Evolutionary conservation across 2,329 filamentous ascomycete genomes (phyloP).

Genomic region (Nectriaceae sp.): DNA sequence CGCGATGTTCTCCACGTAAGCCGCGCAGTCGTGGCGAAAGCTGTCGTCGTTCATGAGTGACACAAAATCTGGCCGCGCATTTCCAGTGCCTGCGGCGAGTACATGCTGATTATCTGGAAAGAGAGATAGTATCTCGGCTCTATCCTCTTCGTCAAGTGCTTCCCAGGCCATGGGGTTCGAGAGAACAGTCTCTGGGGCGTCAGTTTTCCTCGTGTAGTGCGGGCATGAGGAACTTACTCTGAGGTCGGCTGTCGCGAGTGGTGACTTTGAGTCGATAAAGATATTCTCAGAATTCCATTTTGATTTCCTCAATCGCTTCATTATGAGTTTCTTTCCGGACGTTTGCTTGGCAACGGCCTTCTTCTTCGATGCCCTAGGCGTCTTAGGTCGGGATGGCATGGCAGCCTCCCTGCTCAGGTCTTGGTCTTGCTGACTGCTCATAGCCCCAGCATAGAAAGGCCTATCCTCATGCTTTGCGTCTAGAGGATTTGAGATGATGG

Average conservation of each 20-base stretch:
- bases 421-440: no score
- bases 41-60: slow-evolving; percentile 48
- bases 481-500: no score
- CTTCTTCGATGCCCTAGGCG: slow-evolving; percentile 24
- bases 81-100: slow-evolving; percentile 34
- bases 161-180: slow-evolving; percentile 42
- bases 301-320: slow-evolving; percentile 31
- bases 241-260: slow-evolving; percentile 40
- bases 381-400: slow-evolving; percentile 7
- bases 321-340: slow-evolving; percentile 27
- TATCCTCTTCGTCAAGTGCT: slow-evolving; percentile 35
- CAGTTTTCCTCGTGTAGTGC: background rate
- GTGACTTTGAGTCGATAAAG: slow-evolving; percentile 39
- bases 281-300: slow-evolving; percentile 40
- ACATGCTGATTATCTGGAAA: slow-evolving; percentile 43
- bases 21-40: slow-evolving; percentile 49
- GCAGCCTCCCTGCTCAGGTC: slow-evolving; percentile 19
- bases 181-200: slow-evolving; percentile 35
- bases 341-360: slow-evolving; percentile 19
- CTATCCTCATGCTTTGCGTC: no score
- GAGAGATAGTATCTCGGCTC: slow-evolving; percentile 38
- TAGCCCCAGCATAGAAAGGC: no score
- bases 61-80: slow-evolving; percentile 43
- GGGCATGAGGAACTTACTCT: slow-evolving; percentile 28
- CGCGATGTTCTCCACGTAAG: slow-evolving; percentile 47